Evolutionary conservation across 2,329 filamentous ascomycete genomes (phyloP), one percentile per base, ranked within the genome.

Genomic region (Epichloe uncinata): DNA sequence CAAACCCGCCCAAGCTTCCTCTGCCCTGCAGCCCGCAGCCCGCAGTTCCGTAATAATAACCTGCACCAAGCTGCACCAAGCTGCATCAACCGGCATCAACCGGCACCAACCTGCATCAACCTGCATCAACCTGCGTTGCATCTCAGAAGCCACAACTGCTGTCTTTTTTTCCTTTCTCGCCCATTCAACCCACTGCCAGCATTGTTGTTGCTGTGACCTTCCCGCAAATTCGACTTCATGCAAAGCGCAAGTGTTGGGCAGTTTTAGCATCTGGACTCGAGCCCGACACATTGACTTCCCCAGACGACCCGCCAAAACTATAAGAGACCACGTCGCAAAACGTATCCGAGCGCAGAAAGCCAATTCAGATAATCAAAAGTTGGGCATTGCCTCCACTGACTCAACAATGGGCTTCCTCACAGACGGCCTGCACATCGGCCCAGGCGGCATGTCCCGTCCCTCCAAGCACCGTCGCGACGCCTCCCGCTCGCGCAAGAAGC

Each of bases 331-430:
- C 30, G 8, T 30, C 30, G 30, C 30, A 30, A 30, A 30, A 30
- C 8, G 30, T 30, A 30, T 30, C 30, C 30, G 30, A 30, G 30
- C 30, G 30, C 30, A 30, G 30, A 30, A 30, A 11, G 0, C 30
- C 30, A 30, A 30, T 30, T 30, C 8, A 30, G 30, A 30, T 11
- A 11, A 30, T 30, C 30, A 9, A 30, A 11, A 30, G 30, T 30
- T 9, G 30, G 30, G 30, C 30, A 9, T 30, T 30, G 8, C 30
- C 8, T 30, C 30, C 3, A 30, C 11, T 30, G 30, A 9, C 30
- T 30, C 30, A 11, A 30, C 35, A 22, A 64, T 64, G 62, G 62
- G 62, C 55, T 66, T 68, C 58, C 57, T 67, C 54, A 62, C 66
- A 53, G 60, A 63, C 18, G 57, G 57, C 7, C 43, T 45, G 33